Base-by-base conservation (phyloP, 768 basidiomycete species). In the Trametes punicea region DNA sequence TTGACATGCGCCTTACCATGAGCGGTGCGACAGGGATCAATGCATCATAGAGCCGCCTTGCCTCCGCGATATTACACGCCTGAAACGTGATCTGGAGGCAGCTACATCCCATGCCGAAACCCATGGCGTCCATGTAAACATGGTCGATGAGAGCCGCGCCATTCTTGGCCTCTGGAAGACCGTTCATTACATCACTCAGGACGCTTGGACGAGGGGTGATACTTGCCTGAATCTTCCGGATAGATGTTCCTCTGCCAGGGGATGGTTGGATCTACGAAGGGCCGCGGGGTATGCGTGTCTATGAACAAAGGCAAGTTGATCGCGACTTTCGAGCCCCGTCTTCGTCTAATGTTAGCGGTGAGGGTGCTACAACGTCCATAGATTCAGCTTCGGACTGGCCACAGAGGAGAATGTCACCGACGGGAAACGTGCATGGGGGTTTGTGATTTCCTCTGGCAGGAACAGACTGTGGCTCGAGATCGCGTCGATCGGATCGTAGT, bases 21-120 rank as follows among this genome's bases (percentile, higher is more conserved):
- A 99, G 93, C 4, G 97, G 97, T 2, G 93, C 93, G 25, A 99
- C 76, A 10, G 97, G 97, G 20, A 97, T 86, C 47, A 99, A 77
- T n/a, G 90, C 91, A 69, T 99, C 97, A 69, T 99, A 99, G 73
- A 98, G 84, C 51, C 90, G 78, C 67, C 93, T 80, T 10, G 97
- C 94, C 69, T 99, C 94, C 29, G 82, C 79, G 25, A 99, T 85
- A 73, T 93, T 93, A 72, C 93, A 97, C 2, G 94, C 88, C 71
- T 99, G 97, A 75, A 98, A 98, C 13, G 97, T 99, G 58, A 98
- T 79, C 66, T 99, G 97, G 48, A 99, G 77, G 71, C 97, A 98
- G 66, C 93, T 96, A 63, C 96, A 98, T 6, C 97, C 97, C 97
- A 98, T 99, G 44, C 97, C 97, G 70, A 99, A 99, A 26, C 95